Evolutionary conservation across 768 basidiomycete genomes (phyloP).

Genomic region (Chalciporus pseudorubinellus): DNA sequence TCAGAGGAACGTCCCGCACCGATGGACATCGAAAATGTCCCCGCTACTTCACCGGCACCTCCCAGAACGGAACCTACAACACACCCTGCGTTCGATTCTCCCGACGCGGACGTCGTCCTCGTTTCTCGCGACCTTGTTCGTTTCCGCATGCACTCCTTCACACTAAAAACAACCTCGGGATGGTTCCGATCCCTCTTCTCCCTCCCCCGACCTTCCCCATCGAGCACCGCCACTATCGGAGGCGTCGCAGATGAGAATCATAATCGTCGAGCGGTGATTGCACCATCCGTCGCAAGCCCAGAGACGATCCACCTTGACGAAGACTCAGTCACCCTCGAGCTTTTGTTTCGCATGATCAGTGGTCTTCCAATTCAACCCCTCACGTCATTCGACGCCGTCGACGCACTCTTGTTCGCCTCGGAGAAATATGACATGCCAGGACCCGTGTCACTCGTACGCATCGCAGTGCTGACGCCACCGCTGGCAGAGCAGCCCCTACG

Average conservation of each 20-base stretch:
- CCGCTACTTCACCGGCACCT: not conserved
- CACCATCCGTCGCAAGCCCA: constrained; percentile 14
- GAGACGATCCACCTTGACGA: constrained; percentile 56
- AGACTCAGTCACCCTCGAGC: constrained; percentile 51
- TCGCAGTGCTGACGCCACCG: constrained; percentile 51
- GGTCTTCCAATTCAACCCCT: constrained; percentile 52
- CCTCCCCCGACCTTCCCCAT: constrained; percentile 41
- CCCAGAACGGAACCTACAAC: constrained; percentile 20
- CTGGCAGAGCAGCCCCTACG: constrained; percentile 51
- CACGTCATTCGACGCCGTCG: constrained; percentile 51
- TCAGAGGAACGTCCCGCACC: constrained; percentile 7
- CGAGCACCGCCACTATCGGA: not conserved
- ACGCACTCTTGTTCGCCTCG: constrained; percentile 57
- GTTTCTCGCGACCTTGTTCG: constrained; percentile 45
- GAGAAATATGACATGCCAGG: constrained; percentile 75
- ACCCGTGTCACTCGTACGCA: constrained; percentile 56
- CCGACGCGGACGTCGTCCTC: constrained; percentile 56
- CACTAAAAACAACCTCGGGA: constrained; percentile 58
- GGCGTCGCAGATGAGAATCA: not conserved
- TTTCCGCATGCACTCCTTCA: constrained; percentile 59
- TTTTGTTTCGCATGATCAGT: constrained; percentile 58
- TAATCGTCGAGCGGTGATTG: constrained; percentile 1
- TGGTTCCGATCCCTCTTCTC: constrained; percentile 58
- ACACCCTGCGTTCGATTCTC: constrained; percentile 51
- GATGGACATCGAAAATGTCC: not conserved